phyloP scores from a whole-genome alignment of 257 asterid genomes.

The Capsicum rhomboideum region DNA sequence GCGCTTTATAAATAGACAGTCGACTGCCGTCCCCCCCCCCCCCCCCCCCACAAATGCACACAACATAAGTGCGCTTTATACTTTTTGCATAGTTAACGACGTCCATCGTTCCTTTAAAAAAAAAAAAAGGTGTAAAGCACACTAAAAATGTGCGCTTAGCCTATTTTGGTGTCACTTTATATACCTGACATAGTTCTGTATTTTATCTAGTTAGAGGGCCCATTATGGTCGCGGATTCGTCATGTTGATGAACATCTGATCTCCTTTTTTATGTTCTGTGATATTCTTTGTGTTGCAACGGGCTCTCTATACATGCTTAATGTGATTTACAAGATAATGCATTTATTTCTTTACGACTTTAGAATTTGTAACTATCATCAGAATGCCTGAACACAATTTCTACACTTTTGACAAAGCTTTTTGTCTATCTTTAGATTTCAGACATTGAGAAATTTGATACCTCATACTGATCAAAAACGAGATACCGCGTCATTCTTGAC shows the following conservation, averaged over 20 bases:
- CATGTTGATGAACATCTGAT: neutral
- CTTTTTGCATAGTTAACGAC: too few species aligned
- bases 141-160: too few species aligned
- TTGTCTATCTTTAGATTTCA: slow-evolving; percentile 49
- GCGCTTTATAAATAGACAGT: too few species aligned
- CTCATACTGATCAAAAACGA: slow-evolving; percentile 69
- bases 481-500: neutral
- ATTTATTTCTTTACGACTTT: neutral
- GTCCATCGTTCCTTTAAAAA: too few species aligned
- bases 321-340: neutral
- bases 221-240: too few species aligned
- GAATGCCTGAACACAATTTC: neutral
- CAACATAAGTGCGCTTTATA: too few species aligned
- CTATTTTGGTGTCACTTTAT: too few species aligned
- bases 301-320: neutral
- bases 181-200: too few species aligned
- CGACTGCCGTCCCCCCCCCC: too few species aligned
- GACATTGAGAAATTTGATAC: slow-evolving; percentile 81
- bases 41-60: too few species aligned
- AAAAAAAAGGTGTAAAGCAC: too few species aligned
- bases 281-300: neutral
- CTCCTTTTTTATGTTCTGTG: neutral
- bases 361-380: neutral
- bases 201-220: too few species aligned
- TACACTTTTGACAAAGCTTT: neutral